Evolutionary conservation across 2,329 filamentous ascomycete species (phyloP), one percentile per base, ranked within the genome.

Genomic region (Didymella glomerata): DNA sequence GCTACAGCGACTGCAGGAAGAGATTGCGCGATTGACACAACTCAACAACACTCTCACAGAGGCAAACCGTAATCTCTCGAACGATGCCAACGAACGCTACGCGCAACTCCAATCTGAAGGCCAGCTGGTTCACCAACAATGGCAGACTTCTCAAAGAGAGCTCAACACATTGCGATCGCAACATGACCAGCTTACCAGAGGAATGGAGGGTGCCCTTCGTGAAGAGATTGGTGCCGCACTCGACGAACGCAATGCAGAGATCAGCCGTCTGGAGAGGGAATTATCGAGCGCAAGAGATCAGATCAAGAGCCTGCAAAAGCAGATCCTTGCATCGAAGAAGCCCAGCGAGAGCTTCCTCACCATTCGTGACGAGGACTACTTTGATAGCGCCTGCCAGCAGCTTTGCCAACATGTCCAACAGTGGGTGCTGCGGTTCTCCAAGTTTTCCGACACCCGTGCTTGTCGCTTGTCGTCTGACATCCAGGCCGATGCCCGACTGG

Each of bases 401-500:
- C 87, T 99, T 44, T 99, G 93, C 79, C 91, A 94, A 68, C 93
- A 97, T 75, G 92, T 97, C 41, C 93, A 97, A 77, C 93, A 97
- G 80, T 99, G 95, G 95, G 93, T 99, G 49, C 82, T 97, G 67
- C 91, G 95, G 72, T 99, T 99, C 82, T 97, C 93, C 68, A 98
- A 98, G 77, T 95, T 96, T 79, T 98, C 93, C 48, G 94, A 98
- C 78, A 92, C 93, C 81, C 90, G 91, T 68, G 86, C 91, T 57
- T 97, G 93, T 76, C 91, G 92, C 57, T 80, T 92, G 41, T 93
- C 93, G 11, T 88, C 84, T 61, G 91, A 97, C 74, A 87, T 99
- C 72, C 89, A 90, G 57, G 92, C 97, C 73, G 75, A 77, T 57
- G 64, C 65, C 8, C 69, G 72, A 57, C 55, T 77, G 46, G 75